These are phyloP conservation scores for Takashimella koratensis DNA, from an alignment of 1,284 basidiomycete genomes.

Conservation along the genomic window DNA sequence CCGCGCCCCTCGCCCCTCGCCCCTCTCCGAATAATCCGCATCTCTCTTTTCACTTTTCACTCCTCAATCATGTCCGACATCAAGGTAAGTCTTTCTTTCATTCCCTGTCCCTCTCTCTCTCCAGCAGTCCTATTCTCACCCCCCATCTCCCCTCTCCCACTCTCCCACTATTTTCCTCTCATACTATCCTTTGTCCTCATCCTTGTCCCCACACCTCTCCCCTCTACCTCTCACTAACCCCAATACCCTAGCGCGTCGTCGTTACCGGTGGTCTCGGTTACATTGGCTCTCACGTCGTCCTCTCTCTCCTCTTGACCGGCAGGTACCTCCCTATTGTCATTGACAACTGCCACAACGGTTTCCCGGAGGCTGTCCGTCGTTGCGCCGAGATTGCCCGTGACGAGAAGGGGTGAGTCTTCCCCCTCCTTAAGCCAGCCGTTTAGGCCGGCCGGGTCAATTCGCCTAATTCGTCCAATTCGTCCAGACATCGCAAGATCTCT, in stretches of 20 bases:
- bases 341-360: conserved; percentile 90
- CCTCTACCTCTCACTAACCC: background rate
- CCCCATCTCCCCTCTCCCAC: background rate
- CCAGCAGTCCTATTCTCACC: background rate
- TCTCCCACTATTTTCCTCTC: background rate
- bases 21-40: too few species aligned
- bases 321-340: conserved; percentile 88
- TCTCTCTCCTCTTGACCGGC: conserved; percentile 76
- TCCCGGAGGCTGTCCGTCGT: conserved; percentile 65
- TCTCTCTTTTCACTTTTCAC: too few species aligned
- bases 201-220: background rate
- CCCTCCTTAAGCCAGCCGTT: conserved; percentile 49
- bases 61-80: background rate
- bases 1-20: too few species aligned
- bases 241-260: conserved; percentile 21
- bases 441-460: conserved; percentile 9
- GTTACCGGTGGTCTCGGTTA: conserved; percentile 49
- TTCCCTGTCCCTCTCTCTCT: too few species aligned
- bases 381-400: conserved; percentile 71
- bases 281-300: conserved; percentile 85
- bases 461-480: too few species aligned
- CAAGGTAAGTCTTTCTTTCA: background rate
- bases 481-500: too few species aligned
- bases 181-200: background rate
- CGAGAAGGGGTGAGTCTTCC: conserved; percentile 45